These are phyloP conservation scores for Rhododendron vialii DNA, from an alignment of 148 eudicot species.

Conservation along the genomic window DNA sequence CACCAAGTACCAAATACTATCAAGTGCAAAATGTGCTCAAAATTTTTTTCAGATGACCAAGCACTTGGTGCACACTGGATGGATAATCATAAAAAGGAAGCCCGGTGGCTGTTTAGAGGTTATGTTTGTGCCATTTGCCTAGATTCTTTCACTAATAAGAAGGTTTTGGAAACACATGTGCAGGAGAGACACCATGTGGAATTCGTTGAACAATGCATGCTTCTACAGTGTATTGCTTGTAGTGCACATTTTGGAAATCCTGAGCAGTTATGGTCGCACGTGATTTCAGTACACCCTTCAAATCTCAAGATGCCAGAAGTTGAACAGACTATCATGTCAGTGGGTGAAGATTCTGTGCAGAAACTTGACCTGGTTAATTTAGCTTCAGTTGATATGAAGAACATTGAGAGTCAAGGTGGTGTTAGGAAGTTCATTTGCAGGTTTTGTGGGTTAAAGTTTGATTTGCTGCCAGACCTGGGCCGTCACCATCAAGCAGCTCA, in stretches of 20 bases:
- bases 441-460: constrained; percentile 89
- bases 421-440: constrained; percentile 62
- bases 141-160: constrained; percentile 89
- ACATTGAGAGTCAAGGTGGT: constrained; percentile 37
- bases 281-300: constrained; percentile 64
- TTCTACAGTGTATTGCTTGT: constrained; percentile 86
- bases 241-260: constrained; percentile 79
- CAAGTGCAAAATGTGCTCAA: constrained; percentile 76
- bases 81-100: constrained; percentile 84
- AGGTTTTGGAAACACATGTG: constrained; percentile 85
- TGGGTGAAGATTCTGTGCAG: constrained; percentile 28
- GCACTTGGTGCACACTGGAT: constrained; percentile 77
- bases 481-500: constrained; percentile 99
- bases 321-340: constrained; percentile 15
- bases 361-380: constrained; percentile 23
- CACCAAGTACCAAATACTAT: constrained; percentile 31
- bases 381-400: constrained; percentile 29
- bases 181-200: constrained; percentile 87
- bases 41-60: constrained; percentile 52
- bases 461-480: constrained; percentile 96
- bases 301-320: constrained; percentile 49
- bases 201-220: constrained; percentile 92
- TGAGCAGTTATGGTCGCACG: constrained; percentile 86
- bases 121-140: constrained; percentile 97
- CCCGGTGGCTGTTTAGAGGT: constrained; percentile 91